Conservation (phyloP, 169 alveolate species). For the Plasmodium relictum region DNA sequence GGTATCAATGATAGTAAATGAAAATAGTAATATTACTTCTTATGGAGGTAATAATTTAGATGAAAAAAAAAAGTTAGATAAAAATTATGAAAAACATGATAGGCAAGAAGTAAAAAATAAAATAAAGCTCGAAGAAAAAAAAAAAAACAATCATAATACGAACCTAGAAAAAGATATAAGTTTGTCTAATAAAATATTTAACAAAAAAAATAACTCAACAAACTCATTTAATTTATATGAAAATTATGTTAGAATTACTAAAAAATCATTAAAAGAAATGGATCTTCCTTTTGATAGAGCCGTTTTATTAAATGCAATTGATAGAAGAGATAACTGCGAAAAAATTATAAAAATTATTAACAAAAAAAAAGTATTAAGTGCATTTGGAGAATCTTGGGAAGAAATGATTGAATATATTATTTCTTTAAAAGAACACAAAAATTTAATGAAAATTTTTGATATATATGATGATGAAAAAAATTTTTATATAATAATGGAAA, state of each 20-base stretch:
- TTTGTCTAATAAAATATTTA: background rate
- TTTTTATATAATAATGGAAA: slow-evolving; percentile 90
- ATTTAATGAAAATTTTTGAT: slow-evolving; percentile 88
- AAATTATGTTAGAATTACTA: slow-evolving; percentile 4
- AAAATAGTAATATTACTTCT: background rate
- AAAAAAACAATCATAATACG: background rate
- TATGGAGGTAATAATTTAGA: too few species aligned
- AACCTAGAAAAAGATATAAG: background rate
- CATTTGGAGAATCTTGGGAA: slow-evolving; percentile 88
- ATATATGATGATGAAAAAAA: slow-evolving; percentile 90
- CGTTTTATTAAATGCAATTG: slow-evolving; percentile 81
- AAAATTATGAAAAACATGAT: background rate
- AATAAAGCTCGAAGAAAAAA: background rate
- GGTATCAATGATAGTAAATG: too few species aligned
- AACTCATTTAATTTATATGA: slow-evolving; percentile 35
- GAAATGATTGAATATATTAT: slow-evolving; percentile 88
- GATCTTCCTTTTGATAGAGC: slow-evolving; percentile 80
- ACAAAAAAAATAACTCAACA: background rate
- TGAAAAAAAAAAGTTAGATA: background rate
- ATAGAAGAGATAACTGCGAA: slow-evolving; percentile 81
- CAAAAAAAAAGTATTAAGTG: slow-evolving; percentile 82
- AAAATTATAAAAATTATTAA: slow-evolving; percentile 85
- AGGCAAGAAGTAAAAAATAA: background rate
- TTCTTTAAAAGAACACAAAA: slow-evolving; percentile 87
- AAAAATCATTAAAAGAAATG: slow-evolving; percentile 33